phyloP scores from a whole-genome alignment of 768 basidiomycete genomes.

The Floccularia luteovirens region DNA sequence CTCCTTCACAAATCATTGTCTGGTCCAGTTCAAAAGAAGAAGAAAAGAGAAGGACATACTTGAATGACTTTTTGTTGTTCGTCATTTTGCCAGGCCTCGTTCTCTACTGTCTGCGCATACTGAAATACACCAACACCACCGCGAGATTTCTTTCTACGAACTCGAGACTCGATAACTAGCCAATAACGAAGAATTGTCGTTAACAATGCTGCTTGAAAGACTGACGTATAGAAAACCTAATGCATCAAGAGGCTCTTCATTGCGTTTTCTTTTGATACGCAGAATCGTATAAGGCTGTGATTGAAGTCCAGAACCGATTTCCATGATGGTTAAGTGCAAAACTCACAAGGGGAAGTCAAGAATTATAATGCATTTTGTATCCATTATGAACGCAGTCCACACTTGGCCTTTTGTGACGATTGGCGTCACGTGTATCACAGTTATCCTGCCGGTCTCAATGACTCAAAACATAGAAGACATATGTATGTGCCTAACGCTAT shows the following conservation, averaged over 20 bases:
- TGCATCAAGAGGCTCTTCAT: constrained; percentile 77
- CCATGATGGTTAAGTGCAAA: constrained; percentile 14
- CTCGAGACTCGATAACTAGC: constrained; percentile 58
- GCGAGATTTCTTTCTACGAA: constrained; percentile 55
- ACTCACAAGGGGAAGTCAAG: background rate
- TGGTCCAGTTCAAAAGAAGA: background rate
- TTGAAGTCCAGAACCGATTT: constrained; percentile 16
- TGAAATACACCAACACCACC: constrained; percentile 60
- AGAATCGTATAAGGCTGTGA: constrained; percentile 57
- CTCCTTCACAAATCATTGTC: constrained; percentile 26
- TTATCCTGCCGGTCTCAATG: no score
- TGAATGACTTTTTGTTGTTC: constrained; percentile 50
- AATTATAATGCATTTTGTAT: no score
- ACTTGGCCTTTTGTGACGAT: no score
- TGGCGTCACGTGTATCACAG: no score
- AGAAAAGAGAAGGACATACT: constrained; percentile 33
- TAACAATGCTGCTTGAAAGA: background rate
- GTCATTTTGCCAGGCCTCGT: constrained; percentile 59
- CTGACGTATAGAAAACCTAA: constrained; percentile 36
- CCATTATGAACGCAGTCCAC: no score
- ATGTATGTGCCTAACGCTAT: no score
- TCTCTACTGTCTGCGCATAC: constrained; percentile 75
- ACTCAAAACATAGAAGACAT: no score
- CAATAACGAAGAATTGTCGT: constrained; percentile 5
- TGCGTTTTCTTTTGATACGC: constrained; percentile 77